Evolutionary conservation across 2,329 filamentous ascomycete species (phyloP).

Genomic region (Arthrobotrys conoides): DNA sequence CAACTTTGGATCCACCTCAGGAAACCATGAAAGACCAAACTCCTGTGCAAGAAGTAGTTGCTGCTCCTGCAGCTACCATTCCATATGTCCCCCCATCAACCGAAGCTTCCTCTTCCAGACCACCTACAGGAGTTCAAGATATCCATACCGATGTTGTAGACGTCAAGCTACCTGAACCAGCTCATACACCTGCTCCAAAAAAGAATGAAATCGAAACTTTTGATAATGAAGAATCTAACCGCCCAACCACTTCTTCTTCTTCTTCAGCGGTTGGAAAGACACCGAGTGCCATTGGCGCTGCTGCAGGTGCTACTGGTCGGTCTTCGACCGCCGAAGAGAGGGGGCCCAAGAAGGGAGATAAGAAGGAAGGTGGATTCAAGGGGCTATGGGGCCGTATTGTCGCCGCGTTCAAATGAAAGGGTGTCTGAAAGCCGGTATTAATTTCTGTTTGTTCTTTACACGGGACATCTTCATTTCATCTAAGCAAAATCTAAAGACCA

Average conservation of each 20-base stretch:
- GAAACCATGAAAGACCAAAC: background rate
- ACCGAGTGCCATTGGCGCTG: background rate
- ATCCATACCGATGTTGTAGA: slow-evolving; percentile 34
- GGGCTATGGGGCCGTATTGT: slow-evolving; percentile 38
- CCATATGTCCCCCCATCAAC: slow-evolving; percentile 19
- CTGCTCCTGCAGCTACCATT: background rate
- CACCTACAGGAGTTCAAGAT: slow-evolving; percentile 23
- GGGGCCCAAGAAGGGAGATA: background rate
- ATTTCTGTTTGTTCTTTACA: background rate
- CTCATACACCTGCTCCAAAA: background rate
- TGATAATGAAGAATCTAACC: slow-evolving; percentile 1
- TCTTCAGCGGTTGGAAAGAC: slow-evolving; percentile 9
- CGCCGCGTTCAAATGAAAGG: slow-evolving; percentile 42
- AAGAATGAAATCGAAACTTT: slow-evolving; percentile 13
- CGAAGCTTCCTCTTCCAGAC: slow-evolving; percentile 31
- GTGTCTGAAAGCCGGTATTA: slow-evolving; percentile 1
- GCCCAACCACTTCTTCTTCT: slow-evolving; percentile 1
- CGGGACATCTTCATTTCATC: background rate
- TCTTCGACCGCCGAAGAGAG: slow-evolving; percentile 2
- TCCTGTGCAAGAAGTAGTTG: background rate
- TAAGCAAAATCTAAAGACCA: background rate
- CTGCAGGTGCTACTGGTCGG: background rate
- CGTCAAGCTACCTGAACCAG: slow-evolving; percentile 34
- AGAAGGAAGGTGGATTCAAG: slow-evolving; percentile 36
- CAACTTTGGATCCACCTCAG: background rate